These are phyloP conservation scores for Fusarium virguliforme DNA, from an alignment of 2,329 filamentous ascomycete species.

Conservation along the genomic window DNA sequence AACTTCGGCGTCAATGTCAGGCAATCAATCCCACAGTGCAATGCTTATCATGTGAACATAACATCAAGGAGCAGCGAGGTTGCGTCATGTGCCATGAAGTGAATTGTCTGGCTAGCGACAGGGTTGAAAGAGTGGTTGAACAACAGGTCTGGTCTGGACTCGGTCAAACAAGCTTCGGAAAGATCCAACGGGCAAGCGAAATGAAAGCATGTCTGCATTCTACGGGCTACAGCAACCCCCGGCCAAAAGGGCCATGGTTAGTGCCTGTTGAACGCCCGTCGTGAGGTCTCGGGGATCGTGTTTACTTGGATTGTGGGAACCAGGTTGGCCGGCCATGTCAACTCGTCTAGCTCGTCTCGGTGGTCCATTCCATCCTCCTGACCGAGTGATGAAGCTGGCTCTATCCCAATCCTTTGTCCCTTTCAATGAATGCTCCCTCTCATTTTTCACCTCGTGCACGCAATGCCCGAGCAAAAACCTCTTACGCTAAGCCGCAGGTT, in stretches of 20 bases:
- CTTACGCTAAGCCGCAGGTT: constrained; percentile 31
- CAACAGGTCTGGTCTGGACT: neutral
- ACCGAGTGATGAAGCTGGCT: constrained; percentile 19
- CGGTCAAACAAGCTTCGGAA: neutral
- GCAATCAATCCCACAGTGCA: neutral
- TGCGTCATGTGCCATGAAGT: constrained; percentile 4
- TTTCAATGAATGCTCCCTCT: neutral
- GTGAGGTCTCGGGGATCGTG: constrained; percentile 8
- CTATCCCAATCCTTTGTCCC: constrained; percentile 11
- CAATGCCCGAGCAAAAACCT: constrained; percentile 10
- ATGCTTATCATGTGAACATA: neutral
- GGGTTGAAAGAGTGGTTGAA: constrained; percentile 1
- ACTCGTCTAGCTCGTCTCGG: neutral
- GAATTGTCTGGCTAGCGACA: neutral
- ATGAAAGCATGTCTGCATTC: constrained; percentile 3
- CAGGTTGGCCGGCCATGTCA: constrained; percentile 6
- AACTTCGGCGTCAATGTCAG: constrained; percentile 1
- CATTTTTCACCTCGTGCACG: neutral
- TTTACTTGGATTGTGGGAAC: constrained; percentile 11
- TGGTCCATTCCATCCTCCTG: constrained; percentile 1
- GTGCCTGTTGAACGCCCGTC: constrained; percentile 9
- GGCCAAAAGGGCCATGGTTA: constrained; percentile 3
- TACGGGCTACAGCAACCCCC: neutral
- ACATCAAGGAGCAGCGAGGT: neutral
- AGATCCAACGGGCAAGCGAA: constrained; percentile 1